These are phyloP conservation scores for Fusarium bactridioides DNA, from an alignment of 2,329 filamentous ascomycete genomes.

Conservation along the genomic window DNA sequence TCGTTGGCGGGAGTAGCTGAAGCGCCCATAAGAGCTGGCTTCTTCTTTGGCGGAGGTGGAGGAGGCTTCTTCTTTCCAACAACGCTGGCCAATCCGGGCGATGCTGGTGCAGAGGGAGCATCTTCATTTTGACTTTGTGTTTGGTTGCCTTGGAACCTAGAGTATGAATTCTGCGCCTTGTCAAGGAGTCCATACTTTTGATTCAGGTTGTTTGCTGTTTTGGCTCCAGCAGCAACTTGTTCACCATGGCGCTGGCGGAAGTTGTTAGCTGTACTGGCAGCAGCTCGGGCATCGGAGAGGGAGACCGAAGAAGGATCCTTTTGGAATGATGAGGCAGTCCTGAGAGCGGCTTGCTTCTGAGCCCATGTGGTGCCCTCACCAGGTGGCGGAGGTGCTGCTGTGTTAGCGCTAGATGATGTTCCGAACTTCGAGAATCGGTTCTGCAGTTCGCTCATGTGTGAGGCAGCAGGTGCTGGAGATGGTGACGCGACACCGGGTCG, in stretches of 20 bases:
- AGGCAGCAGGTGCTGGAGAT: constrained; percentile 27
- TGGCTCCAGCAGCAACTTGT: constrained; percentile 68
- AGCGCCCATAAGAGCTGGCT: constrained; percentile 48
- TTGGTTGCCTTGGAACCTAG: constrained; percentile 30
- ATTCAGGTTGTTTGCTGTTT: constrained; percentile 64
- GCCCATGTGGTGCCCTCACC: constrained; percentile 67
- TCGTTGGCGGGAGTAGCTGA: constrained; percentile 39
- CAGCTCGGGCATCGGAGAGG: constrained; percentile 63
- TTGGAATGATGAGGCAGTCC: constrained; percentile 66
- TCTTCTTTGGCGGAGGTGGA: constrained; percentile 63
- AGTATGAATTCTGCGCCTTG: constrained; percentile 45
- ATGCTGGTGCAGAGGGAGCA: neutral
- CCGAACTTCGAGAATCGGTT: constrained; percentile 68
- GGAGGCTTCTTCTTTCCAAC: constrained; percentile 62
- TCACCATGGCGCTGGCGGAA: constrained; percentile 76
- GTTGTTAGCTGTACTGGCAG: constrained; percentile 70
- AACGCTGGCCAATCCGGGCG: constrained; percentile 26
- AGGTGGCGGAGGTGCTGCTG: constrained; percentile 42
- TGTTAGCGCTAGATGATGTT: constrained; percentile 39
- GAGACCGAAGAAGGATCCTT: constrained; percentile 70
- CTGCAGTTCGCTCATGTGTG: constrained; percentile 72
- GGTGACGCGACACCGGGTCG: constrained; percentile 33
- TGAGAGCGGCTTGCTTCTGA: constrained; percentile 70
- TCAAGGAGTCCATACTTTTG: constrained; percentile 67
- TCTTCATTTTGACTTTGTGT: constrained; percentile 24